phyloP scores from a whole-genome alignment of 106 monocot genomes.

The Dioscorea zingiberensis region DNA sequence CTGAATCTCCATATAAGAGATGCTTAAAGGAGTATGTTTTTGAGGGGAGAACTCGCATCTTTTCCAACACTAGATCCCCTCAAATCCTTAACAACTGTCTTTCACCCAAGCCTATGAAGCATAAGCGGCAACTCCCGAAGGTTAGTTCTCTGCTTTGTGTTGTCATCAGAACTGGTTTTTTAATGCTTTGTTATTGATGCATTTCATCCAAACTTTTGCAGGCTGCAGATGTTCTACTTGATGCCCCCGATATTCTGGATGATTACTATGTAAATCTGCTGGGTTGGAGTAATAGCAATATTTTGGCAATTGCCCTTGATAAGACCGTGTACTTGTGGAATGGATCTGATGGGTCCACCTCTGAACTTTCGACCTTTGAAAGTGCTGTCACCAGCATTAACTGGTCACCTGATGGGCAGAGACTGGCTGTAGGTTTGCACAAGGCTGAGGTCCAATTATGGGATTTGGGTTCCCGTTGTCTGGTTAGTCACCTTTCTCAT shows the following conservation, averaged over 20 bases:
- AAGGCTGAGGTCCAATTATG: background rate
- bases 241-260: background rate
- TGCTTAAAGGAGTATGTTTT: background rate
- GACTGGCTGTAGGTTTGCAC: background rate
- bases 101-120: background rate
- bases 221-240: background rate
- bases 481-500: background rate
- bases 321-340: constrained; percentile 7
- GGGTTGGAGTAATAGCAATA: constrained; percentile 6
- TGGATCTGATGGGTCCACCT: background rate
- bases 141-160: background rate
- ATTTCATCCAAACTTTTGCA: background rate
- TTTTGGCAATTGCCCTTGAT: background rate
- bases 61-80: background rate
- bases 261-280: constrained; percentile 3
- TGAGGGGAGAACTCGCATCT: background rate
- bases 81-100: background rate
- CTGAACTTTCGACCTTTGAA: background rate
- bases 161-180: background rate
- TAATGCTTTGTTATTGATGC: background rate
- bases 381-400: background rate
- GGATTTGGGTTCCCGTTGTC: background rate
- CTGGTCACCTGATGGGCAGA: constrained; percentile 4
- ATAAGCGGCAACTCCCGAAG: background rate
- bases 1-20: background rate